Evolutionary conservation across 345 rosid species (phyloP).

Genomic region (Arabis hirsuta): DNA sequence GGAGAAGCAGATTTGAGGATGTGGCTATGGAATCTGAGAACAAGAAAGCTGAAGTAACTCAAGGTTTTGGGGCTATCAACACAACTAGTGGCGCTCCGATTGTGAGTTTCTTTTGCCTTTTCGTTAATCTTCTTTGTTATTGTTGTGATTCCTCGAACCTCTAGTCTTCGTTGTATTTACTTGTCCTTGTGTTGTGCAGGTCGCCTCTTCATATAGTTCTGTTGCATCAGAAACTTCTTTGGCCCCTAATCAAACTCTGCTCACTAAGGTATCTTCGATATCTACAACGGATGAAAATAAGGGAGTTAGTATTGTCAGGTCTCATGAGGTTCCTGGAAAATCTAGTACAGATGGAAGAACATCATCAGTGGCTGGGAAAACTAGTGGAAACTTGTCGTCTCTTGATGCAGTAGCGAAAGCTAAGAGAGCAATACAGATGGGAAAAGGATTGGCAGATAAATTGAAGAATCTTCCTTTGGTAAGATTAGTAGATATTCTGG

Average conservation of each 20-base stretch:
- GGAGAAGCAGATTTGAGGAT: constrained; percentile 64
- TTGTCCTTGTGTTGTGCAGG: constrained; percentile 52
- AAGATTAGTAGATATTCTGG: constrained; percentile 37
- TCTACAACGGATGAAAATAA: constrained; percentile 96
- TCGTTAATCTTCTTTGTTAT: neutral
- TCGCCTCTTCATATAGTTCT: constrained; percentile 47
- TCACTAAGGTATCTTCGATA: constrained; percentile 96
- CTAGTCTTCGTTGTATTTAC: constrained; percentile 5
- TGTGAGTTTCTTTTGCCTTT: constrained; percentile 49
- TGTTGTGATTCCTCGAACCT: constrained; percentile 17
- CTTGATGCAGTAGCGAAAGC: constrained; percentile 92
- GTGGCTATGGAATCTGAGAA: constrained; percentile 34
- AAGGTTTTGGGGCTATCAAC: constrained; percentile 43
- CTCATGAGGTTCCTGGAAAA: constrained; percentile 99
- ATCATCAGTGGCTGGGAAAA: constrained; percentile 75
- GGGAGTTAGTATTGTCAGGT: constrained; percentile 96
- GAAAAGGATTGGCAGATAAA: constrained; percentile 70
- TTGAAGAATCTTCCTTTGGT: constrained; percentile 71
- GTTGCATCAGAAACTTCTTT: constrained; percentile 52
- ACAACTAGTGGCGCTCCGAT: constrained; percentile 46
- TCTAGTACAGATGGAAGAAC: constrained; percentile 97
- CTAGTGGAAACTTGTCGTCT: constrained; percentile 79
- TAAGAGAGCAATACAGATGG: constrained; percentile 77
- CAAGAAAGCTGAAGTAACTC: constrained; percentile 33
- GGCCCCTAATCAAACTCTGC: constrained; percentile 53